These are phyloP conservation scores for Mycena latifolia DNA, from an alignment of 768 basidiomycete genomes.

Conservation along the genomic window DNA sequence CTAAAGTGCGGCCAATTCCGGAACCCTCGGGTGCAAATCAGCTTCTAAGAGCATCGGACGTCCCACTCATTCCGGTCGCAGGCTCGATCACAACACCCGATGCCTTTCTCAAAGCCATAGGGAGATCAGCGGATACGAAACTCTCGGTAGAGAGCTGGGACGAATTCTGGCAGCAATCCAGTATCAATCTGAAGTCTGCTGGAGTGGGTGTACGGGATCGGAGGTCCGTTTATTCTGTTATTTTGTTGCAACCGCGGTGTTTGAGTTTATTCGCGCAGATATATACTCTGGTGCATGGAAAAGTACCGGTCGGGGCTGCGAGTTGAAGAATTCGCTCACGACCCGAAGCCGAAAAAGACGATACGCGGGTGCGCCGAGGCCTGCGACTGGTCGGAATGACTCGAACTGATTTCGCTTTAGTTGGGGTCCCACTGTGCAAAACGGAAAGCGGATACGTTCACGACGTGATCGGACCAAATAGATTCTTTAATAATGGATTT, in stretches of 20 bases:
- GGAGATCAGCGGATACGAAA: constrained; percentile 76
- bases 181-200: constrained; percentile 70
- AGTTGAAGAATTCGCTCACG: constrained; percentile 73
- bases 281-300: constrained; percentile 88
- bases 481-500: constrained; percentile 12
- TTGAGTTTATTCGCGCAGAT: constrained; percentile 50
- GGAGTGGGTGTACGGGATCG: constrained; percentile 78
- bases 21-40: constrained; percentile 47
- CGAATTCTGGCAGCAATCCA: constrained; percentile 73
- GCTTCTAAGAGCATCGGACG: constrained; percentile 25
- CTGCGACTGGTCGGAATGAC: not conserved
- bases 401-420: constrained; percentile 54
- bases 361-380: constrained; percentile 71
- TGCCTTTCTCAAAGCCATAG: constrained; percentile 81
- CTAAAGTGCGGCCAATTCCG: constrained; percentile 52
- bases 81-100: constrained; percentile 66
- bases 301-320: constrained; percentile 74
- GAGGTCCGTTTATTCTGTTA: constrained; percentile 59
- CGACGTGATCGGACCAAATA: constrained; percentile 53
- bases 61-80: constrained; percentile 41
- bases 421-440: constrained; percentile 81
- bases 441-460: constrained; percentile 82
- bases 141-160: constrained; percentile 76
- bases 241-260: too few relatives aligned
- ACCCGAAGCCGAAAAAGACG: constrained; percentile 77